Conservation (phyloP, 352 stramenopile genomes). For the Phytophthora fragariaefolia region DNA sequence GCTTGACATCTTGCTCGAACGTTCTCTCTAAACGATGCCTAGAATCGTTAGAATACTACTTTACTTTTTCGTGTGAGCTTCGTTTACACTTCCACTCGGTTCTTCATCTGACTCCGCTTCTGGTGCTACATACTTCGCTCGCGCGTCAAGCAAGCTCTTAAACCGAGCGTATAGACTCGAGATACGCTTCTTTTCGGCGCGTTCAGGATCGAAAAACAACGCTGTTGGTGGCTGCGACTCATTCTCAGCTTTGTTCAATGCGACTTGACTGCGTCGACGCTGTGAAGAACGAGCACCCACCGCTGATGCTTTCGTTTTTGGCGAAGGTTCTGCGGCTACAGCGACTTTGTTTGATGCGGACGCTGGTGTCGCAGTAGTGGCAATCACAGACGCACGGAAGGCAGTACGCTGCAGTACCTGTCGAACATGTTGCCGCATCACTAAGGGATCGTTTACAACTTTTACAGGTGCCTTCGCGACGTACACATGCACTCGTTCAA, state of each 20-base stretch:
- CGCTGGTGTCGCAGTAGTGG: slow-evolving; percentile 15
- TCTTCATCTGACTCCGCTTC: slow-evolving; percentile 20
- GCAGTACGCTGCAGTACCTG: slow-evolving; percentile 58
- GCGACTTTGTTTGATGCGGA: not conserved
- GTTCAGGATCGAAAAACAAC: slow-evolving; percentile 51
- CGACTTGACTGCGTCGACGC: slow-evolving; percentile 4
- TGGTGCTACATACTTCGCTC: slow-evolving; percentile 43
- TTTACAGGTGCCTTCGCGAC: slow-evolving; percentile 35
- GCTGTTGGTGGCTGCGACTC: slow-evolving; percentile 20
- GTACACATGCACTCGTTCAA: slow-evolving; percentile 67
- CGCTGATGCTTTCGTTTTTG: slow-evolving; percentile 14
- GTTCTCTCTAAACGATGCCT: not conserved
- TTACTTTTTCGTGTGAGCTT: not conserved
- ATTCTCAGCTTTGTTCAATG: not conserved
- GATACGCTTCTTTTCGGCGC: slow-evolving; percentile 58
- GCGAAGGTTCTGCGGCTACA: not conserved
- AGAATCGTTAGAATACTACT: not conserved
- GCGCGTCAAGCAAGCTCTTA: slow-evolving; percentile 59
- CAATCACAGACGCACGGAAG: slow-evolving; percentile 63
- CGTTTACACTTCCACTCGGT: not conserved
- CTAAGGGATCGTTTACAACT: slow-evolving; percentile 22
- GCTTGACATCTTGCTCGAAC: slow-evolving; percentile 33
- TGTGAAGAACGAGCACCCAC: not conserved
- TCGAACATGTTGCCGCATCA: slow-evolving; percentile 30
- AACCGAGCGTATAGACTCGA: slow-evolving; percentile 75